These are phyloP conservation scores for Xylariomycetidae sp. DNA, from an alignment of 2,329 filamentous ascomycete species.

Conservation along the genomic window DNA sequence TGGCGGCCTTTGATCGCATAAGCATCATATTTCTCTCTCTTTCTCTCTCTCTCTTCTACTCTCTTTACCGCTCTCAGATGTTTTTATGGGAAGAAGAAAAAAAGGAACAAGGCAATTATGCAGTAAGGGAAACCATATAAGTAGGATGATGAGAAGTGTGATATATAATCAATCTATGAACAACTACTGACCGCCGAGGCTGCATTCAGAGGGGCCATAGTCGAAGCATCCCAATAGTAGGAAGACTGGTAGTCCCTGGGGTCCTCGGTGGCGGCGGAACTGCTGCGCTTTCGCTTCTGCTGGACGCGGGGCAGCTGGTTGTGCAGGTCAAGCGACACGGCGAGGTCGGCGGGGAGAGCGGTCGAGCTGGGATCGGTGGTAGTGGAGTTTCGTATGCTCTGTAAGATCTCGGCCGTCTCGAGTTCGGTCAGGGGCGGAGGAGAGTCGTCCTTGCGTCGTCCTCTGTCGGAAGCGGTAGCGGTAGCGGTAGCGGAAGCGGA, in stretches of 20 bases:
- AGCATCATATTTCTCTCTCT: conserved; percentile 17
- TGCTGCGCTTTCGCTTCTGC: no score
- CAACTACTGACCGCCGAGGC: conserved; percentile 51
- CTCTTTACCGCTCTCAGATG: background rate
- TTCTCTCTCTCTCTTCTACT: conserved; percentile 1
- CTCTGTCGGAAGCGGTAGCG: no score
- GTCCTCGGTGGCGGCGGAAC: no score
- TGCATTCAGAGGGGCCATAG: conserved; percentile 53
- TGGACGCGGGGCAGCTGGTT: no score
- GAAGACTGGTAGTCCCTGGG: conserved; percentile 29
- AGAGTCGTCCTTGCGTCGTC: no score
- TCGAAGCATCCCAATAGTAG: conserved; percentile 53
- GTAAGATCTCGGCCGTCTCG: conserved; percentile 20
- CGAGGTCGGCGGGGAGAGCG: conserved; percentile 20
- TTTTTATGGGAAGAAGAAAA: background rate
- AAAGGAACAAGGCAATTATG: background rate
- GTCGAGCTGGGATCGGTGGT: conserved; percentile 10
- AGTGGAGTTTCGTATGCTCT: conserved; percentile 16
- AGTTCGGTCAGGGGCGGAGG: conserved; percentile 16
- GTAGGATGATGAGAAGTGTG: conserved; percentile 5
- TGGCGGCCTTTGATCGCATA: conserved; percentile 44
- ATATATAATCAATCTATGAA: no score
- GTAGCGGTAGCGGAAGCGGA: no score
- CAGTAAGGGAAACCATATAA: no score
- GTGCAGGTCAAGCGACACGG: conserved; percentile 19